Evolutionary conservation across 2,329 filamentous ascomycete species (phyloP).

Genomic region (Aspergillus pseudonomiae): DNA sequence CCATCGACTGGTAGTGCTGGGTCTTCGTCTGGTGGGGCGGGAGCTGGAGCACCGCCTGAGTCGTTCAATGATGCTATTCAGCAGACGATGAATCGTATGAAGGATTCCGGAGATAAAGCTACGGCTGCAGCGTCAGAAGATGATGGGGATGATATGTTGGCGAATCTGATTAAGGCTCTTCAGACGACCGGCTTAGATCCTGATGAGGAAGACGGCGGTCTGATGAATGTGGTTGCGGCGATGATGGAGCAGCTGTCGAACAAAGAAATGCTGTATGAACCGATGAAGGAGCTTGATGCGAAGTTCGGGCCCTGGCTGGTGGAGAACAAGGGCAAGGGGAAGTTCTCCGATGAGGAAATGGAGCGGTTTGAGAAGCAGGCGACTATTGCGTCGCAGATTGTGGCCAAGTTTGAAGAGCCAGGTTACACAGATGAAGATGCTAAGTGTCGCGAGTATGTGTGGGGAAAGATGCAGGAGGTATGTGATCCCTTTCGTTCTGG

Average conservation of each 20-base stretch:
- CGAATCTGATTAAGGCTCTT: constrained; percentile 91
- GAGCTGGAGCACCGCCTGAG: constrained; percentile 55
- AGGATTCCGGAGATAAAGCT: constrained; percentile 81
- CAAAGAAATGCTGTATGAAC: constrained; percentile 97
- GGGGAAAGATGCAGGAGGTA: constrained; percentile 97
- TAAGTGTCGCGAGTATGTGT: constrained; percentile 85
- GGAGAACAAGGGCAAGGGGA: constrained; percentile 67
- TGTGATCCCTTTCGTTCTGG: constrained; percentile 28
- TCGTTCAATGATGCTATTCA: constrained; percentile 91
- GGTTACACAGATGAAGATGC: constrained; percentile 81
- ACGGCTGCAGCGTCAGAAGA: constrained; percentile 71
- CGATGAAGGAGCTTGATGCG: constrained; percentile 93
- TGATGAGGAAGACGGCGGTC: constrained; percentile 74
- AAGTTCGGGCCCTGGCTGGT: constrained; percentile 91
- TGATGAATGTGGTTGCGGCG: constrained; percentile 90
- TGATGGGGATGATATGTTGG: constrained; percentile 77
- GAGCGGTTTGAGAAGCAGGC: constrained; percentile 82
- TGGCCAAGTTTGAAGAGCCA: constrained; percentile 80
- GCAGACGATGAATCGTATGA: constrained; percentile 95
- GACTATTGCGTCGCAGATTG: constrained; percentile 79
- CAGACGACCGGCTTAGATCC: constrained; percentile 61
- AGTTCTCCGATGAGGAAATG: constrained; percentile 68
- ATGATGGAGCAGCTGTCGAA: constrained; percentile 99
- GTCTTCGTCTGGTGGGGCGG: constrained; percentile 19
- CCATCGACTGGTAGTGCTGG: constrained; percentile 25